Percentiles rank a stretch among this genome's conserved stretches.
These are phyloP conservation scores for Dorcoceras hygrometricum DNA, from an alignment of 257 asterid genomes.

Conservation along the genomic window DNA sequence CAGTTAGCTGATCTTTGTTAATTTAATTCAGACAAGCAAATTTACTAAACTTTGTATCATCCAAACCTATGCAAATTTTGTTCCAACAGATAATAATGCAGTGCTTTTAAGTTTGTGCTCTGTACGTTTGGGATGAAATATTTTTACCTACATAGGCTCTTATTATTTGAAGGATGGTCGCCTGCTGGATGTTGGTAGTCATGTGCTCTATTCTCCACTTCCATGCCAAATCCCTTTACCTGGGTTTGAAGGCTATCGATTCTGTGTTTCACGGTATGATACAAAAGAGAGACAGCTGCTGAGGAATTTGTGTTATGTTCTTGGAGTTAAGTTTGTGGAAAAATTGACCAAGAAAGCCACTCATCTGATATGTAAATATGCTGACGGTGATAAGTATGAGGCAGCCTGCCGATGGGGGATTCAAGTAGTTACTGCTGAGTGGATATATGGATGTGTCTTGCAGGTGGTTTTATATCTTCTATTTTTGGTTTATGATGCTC, in stretches of 20 bases:
- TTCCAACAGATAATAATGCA: constrained; percentile 9
- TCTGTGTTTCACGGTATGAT: constrained; percentile 82
- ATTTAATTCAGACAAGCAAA: background rate
- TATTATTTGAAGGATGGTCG: constrained; percentile 61
- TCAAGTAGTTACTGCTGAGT: constrained; percentile 69
- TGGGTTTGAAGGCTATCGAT: constrained; percentile 60
- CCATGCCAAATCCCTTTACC: constrained; percentile 80
- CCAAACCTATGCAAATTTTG: no score
- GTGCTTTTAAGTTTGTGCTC: background rate
- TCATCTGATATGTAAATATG: constrained; percentile 75
- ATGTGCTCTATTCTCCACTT: constrained; percentile 89
- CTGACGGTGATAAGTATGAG: constrained; percentile 74
- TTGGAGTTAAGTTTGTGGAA: constrained; percentile 65
- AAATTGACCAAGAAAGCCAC: constrained; percentile 69
- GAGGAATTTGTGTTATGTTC: constrained; percentile 78
- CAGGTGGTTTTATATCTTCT: constrained; percentile 48
- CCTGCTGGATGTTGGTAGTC: constrained; percentile 79
- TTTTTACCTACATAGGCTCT: constrained; percentile 30
- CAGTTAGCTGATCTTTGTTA: background rate
- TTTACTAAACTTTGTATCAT: background rate
- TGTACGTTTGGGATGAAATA: constrained; percentile 18
- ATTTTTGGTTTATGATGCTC: constrained; percentile 13
- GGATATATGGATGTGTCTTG: constrained; percentile 77
- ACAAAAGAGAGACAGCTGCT: constrained; percentile 65
- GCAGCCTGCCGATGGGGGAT: constrained; percentile 83